Base-by-base conservation (phyloP, 2,329 filamentous ascomycete genomes). In the Penicillium expansum region DNA sequence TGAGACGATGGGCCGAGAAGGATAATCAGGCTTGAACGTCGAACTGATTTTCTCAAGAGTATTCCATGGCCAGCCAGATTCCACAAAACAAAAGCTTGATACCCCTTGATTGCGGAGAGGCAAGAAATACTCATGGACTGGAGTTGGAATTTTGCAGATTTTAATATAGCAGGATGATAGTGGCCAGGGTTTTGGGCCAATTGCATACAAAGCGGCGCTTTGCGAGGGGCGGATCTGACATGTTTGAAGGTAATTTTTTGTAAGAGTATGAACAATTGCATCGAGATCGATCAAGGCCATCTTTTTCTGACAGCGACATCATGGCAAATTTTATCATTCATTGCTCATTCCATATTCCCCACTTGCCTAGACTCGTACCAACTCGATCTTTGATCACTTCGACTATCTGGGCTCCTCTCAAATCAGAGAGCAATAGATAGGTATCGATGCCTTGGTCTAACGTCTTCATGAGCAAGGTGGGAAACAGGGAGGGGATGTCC, bases 301-400 rank as follows among this genome's bases (percentile, higher is more conserved):
- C 35, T 29, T 47, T 9, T 45, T 22, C 8, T 30, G 9, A 5
- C 18, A 32, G 13, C 13, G 41, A 8, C 10, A 42, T 38, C 33
- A 33, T 52, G n/a, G 20, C 18, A 50, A 32, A 39, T 51, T 16
- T 8, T 42, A 47, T 43, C 20, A 11, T 35, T 55, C 42, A 38
- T 30, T 41, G 33, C 37, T 42, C 38, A 4, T 22, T 45, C 70
- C 70, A 73, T 55, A 68, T 57, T 54, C 71, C 70, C 74, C 74
- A 77, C 60, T 67, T 73, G 13, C 75, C 75, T 18, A 73, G 32
- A 27, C 67, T 64, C 49, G 63, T 58, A 0, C 74, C 75, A 5
- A 66, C 61, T 6, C 75, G 67, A 57, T 77, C 74, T 60, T 77
- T 77, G 37, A 75, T 67, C 6, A 77, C 68, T 60, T 77, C 75